A percentile compares a stretch with the other conserved stretches of the same genome.
Evolutionary conservation across 129 eudicot species (phyloP).

Genomic region (Centaurea solstitialis): DNA sequence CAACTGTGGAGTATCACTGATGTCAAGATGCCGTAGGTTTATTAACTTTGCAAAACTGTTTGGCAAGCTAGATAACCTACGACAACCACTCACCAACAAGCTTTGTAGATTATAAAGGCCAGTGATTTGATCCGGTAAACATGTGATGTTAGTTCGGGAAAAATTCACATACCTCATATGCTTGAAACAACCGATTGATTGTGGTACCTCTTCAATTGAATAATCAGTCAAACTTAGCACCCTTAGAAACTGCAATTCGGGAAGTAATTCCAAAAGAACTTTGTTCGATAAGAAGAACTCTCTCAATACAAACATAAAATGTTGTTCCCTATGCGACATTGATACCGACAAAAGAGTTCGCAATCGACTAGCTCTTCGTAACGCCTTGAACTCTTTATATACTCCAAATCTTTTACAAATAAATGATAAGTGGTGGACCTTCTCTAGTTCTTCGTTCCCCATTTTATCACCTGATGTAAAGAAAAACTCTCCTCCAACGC

Average conservation of each 20-base stretch:
- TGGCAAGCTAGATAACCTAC: slow-evolving; percentile 25
- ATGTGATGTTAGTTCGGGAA: slow-evolving; percentile 14
- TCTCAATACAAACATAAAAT: no score
- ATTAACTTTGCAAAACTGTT: slow-evolving; percentile 1
- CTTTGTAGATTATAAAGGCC: slow-evolving; percentile 39
- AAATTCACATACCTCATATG: slow-evolving; percentile 29
- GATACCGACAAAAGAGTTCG: slow-evolving; percentile 38
- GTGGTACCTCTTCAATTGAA: slow-evolving; percentile 20
- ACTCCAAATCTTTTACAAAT: slow-evolving; percentile 22
- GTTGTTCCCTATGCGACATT: background rate
- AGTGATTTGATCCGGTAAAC: slow-evolving; percentile 32
- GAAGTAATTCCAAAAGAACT: slow-evolving; percentile 26
- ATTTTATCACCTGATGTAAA: background rate
- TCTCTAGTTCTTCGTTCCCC: slow-evolving; percentile 4
- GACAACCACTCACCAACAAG: slow-evolving; percentile 29
- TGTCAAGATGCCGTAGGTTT: slow-evolving; percentile 40
- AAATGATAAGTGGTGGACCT: slow-evolving; percentile 38
- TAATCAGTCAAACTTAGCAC: slow-evolving; percentile 19
- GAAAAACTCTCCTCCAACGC: background rate
- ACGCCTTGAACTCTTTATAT: slow-evolving; percentile 16
- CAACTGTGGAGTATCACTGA: slow-evolving; percentile 26
- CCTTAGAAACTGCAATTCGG: slow-evolving; percentile 27
- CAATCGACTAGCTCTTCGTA: background rate
- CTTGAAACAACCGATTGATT: slow-evolving; percentile 24
- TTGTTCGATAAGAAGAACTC: slow-evolving; percentile 25